Percentiles rank a stretch among this genome's conserved stretches.
phyloP scores from a whole-genome alignment of 176 grass and related monocot genomes.

The Musa acuminata region DNA sequence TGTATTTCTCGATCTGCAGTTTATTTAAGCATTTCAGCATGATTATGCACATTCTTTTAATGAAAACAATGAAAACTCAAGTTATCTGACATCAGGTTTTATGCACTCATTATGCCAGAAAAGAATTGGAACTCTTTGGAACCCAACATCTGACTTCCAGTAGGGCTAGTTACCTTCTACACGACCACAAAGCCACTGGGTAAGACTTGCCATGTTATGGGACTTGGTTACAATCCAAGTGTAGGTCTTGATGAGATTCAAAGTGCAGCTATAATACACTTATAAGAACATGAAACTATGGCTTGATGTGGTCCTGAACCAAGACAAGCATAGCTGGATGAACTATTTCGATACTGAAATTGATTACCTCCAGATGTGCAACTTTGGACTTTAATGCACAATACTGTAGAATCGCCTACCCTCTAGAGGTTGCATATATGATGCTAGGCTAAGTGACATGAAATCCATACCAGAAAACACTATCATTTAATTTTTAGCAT shows the following conservation, averaged over 20 bases:
- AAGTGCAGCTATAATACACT: conserved; percentile 66
- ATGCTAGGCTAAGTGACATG: background rate
- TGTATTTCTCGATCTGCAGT: too few relatives aligned
- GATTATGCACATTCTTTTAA: too few relatives aligned
- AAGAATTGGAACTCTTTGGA: conserved; percentile 66
- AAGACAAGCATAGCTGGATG: conserved; percentile 86
- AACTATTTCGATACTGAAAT: conserved; percentile 91
- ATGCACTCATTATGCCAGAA: conserved; percentile 34
- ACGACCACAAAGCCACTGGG: conserved; percentile 74
- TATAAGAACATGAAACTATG: conserved; percentile 97
- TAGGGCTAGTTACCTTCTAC: conserved; percentile 80
- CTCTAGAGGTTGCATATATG: background rate
- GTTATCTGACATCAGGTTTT: background rate
- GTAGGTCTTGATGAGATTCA: conserved; percentile 68
- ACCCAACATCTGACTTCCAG: conserved; percentile 46
- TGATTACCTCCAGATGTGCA: conserved; percentile 81
- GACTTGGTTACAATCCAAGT: conserved; percentile 84
- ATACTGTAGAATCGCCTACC: background rate
- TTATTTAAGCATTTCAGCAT: too few relatives aligned
- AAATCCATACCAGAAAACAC: too few relatives aligned
- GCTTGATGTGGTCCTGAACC: conserved; percentile 93
- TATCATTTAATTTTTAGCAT: too few relatives aligned
- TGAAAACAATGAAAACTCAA: too few relatives aligned
- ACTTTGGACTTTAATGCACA: conserved; percentile 58
- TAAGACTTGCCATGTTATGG: conserved; percentile 89